phyloP scores from a whole-genome alignment of 148 eudicot genomes.

The Rhododendron williamsianum region DNA sequence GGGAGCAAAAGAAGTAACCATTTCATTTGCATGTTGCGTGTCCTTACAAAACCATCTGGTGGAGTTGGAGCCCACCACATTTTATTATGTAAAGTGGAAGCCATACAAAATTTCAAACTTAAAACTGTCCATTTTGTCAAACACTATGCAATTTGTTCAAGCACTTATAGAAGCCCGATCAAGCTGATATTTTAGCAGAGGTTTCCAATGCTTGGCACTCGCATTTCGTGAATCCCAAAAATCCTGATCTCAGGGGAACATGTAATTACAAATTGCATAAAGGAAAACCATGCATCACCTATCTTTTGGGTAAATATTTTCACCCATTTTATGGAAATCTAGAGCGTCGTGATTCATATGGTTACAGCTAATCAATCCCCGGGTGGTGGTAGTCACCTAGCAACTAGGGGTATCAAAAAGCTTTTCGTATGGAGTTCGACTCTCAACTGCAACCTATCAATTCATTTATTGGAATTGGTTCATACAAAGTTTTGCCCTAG shows the following conservation, averaged over 20 bases:
- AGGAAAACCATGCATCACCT: too few species aligned
- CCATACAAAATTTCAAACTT: background rate
- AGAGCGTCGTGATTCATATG: too few species aligned
- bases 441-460: too few species aligned
- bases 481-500: background rate
- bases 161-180: background rate
- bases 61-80: background rate
- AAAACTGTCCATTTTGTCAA: background rate
- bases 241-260: background rate
- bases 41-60: background rate
- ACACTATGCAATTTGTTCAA: background rate
- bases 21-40: background rate
- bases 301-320: too few species aligned
- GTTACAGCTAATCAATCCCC: too few species aligned
- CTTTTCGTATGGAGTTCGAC: too few species aligned
- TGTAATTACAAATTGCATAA: background rate
- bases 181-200: too few species aligned
- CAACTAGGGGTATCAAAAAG: too few species aligned
- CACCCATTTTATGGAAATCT: too few species aligned
- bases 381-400: too few species aligned
- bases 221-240: background rate
- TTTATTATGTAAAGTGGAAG: background rate
- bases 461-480: too few species aligned
- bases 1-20: background rate
- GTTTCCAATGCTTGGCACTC: background rate